Conservation (phyloP, 345 rosid genomes). For the Microthlaspi erraticum region DNA sequence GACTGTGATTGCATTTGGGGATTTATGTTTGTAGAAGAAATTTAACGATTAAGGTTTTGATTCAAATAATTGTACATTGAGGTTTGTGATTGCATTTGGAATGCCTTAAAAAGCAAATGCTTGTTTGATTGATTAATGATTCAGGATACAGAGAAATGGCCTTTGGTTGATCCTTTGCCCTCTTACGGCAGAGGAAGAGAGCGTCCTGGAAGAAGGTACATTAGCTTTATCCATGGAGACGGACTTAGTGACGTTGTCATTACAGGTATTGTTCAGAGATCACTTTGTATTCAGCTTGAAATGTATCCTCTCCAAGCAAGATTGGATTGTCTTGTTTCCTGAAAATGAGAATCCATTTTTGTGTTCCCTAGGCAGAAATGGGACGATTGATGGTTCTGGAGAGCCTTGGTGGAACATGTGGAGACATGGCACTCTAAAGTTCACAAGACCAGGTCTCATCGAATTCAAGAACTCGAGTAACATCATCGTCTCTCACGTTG, state of each 20-base stretch:
- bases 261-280: slow-evolving; percentile 54
- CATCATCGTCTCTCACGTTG: slow-evolving; percentile 77
- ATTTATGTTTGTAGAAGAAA: neutral
- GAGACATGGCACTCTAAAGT: slow-evolving; percentile 76
- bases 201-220: slow-evolving; percentile 79
- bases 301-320: no score
- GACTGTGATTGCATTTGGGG: neutral
- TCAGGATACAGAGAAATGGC: slow-evolving; percentile 80
- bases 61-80: neutral
- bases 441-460: slow-evolving; percentile 78
- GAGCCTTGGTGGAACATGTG: slow-evolving; percentile 95
- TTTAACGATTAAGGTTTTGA: slow-evolving; percentile 42
- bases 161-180: slow-evolving; percentile 78
- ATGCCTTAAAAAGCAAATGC: neutral
- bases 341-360: neutral
- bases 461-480: slow-evolving; percentile 70
- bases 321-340: neutral
- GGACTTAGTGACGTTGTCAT: slow-evolving; percentile 77
- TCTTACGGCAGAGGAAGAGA: slow-evolving; percentile 98
- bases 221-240: slow-evolving; percentile 92
- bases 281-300: neutral
- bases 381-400: slow-evolving; percentile 95
- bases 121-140: slow-evolving; percentile 36
- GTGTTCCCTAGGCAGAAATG: slow-evolving; percentile 66
- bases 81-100: neutral